These are phyloP conservation scores for Dactylella cylindrospora DNA, from an alignment of 2,329 filamentous ascomycete genomes.

Conservation along the genomic window DNA sequence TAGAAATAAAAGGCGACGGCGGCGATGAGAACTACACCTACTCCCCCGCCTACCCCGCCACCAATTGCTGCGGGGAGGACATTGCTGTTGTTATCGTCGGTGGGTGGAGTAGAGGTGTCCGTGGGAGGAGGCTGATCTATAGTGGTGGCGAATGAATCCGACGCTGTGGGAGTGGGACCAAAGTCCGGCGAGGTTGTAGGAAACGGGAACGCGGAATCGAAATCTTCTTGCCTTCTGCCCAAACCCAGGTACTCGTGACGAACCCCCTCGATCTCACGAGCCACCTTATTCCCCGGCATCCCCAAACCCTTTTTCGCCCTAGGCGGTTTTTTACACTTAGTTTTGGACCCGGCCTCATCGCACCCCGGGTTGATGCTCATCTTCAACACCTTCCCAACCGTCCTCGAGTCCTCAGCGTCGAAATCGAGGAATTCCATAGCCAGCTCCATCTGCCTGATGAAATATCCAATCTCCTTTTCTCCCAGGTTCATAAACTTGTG, in stretches of 20 bases:
- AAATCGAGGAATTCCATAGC: conserved; percentile 6
- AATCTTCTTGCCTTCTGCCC: background rate
- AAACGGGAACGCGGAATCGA: background rate
- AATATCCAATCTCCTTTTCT: conserved; percentile 4
- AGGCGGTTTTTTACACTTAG: background rate
- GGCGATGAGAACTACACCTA: background rate
- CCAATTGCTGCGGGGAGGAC: conserved; percentile 3
- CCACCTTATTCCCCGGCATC: background rate
- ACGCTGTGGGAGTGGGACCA: background rate
- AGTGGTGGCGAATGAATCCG: background rate
- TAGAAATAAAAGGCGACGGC: background rate
- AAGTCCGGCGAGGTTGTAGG: background rate
- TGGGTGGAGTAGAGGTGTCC: background rate
- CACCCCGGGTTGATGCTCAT: background rate
- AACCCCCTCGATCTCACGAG: background rate
- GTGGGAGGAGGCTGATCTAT: background rate
- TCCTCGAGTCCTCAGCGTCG: background rate
- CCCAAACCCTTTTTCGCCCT: background rate
- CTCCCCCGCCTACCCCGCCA: conserved; percentile 4
- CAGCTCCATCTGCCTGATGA: conserved; percentile 2
- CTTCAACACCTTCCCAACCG: background rate
- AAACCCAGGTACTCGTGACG: no score
- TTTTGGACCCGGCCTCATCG: background rate
- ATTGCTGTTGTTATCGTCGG: background rate
- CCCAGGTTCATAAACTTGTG: conserved; percentile 2